These are phyloP conservation scores for Phytopythium helicoides DNA, from an alignment of 352 stramenopile genomes.

Conservation along the genomic window DNA sequence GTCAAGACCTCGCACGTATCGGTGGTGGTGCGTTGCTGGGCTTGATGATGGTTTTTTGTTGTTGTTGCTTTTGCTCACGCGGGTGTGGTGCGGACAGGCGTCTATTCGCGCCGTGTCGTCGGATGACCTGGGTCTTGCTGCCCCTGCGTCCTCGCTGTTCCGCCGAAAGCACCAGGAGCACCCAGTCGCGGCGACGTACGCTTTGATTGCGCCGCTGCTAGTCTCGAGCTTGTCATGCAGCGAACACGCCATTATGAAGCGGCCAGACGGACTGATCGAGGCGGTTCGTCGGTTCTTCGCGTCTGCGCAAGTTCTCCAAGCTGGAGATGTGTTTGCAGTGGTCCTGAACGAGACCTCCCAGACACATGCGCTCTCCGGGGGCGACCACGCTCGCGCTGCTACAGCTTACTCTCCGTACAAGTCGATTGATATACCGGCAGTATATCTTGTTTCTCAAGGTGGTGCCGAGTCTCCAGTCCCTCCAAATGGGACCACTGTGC, in stretches of 20 bases:
- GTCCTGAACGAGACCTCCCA: constrained; percentile 43
- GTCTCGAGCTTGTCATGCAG: constrained; percentile 61
- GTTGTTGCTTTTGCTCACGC: not conserved
- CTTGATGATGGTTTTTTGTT: constrained; percentile 1
- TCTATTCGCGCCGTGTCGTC: constrained; percentile 29
- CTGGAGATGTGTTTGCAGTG: constrained; percentile 68
- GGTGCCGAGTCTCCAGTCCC: constrained; percentile 7
- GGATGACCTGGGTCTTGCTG: constrained; percentile 47
- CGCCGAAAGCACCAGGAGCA: constrained; percentile 52
- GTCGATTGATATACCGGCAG: constrained; percentile 32
- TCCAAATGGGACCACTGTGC: constrained; percentile 4
- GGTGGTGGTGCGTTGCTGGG: constrained; percentile 22
- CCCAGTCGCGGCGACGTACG: constrained; percentile 46
- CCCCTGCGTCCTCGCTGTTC: constrained; percentile 17
- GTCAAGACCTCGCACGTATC: constrained; percentile 18
- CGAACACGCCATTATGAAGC: constrained; percentile 50
- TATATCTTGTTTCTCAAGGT: constrained; percentile 15
- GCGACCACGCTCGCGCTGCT: constrained; percentile 11
- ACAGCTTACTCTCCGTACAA: constrained; percentile 39
- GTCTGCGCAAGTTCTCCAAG: constrained; percentile 57
- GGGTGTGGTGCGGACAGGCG: constrained; percentile 15
- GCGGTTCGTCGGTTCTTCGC: constrained; percentile 63
- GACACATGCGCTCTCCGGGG: constrained; percentile 17
- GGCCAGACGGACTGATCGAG: constrained; percentile 51
- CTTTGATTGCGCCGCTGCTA: constrained; percentile 62